Conservation (phyloP, 306 rosid genomes). For the Cicer judaicum region DNA sequence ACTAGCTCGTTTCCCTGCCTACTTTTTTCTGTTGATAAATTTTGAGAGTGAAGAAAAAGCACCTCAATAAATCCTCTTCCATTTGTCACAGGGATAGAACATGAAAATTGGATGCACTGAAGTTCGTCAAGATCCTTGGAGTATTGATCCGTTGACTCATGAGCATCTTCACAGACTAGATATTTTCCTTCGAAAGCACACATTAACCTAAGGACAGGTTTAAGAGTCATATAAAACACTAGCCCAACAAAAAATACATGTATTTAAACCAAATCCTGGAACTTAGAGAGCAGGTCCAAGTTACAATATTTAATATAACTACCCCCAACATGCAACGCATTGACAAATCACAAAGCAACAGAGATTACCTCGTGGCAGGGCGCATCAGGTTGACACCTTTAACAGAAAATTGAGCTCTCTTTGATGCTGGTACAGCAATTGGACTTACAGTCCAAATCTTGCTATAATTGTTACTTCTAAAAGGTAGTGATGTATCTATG, state of each 20-base stretch:
- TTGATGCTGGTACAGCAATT: constrained; percentile 73
- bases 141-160: constrained; percentile 53
- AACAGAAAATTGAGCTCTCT: constrained; percentile 70
- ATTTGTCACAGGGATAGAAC: constrained; percentile 65
- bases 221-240: constrained; percentile 24
- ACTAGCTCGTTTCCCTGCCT: constrained; percentile 29
- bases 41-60: constrained; percentile 34
- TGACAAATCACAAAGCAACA: constrained; percentile 17
- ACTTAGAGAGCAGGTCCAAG: constrained; percentile 18
- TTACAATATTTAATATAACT: constrained; percentile 19
- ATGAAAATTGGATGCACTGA: constrained; percentile 69
- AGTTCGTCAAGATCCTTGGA: constrained; percentile 59
- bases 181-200: constrained; percentile 88
- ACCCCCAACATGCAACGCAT: constrained; percentile 30
- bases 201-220: constrained; percentile 63
- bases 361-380: constrained; percentile 69
- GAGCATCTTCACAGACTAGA: constrained; percentile 62
- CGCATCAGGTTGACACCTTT: constrained; percentile 73
- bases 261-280: constrained; percentile 26
- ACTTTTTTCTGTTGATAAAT: constrained; percentile 14
- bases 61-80: constrained; percentile 98
- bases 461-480: constrained; percentile 58
- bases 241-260: constrained; percentile 32
- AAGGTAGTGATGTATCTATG: constrained; percentile 73
- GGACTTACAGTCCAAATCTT: constrained; percentile 74